Conservation (phyloP, 73 alveolate genomes). For the Paramecium sexaurelia region DNA sequence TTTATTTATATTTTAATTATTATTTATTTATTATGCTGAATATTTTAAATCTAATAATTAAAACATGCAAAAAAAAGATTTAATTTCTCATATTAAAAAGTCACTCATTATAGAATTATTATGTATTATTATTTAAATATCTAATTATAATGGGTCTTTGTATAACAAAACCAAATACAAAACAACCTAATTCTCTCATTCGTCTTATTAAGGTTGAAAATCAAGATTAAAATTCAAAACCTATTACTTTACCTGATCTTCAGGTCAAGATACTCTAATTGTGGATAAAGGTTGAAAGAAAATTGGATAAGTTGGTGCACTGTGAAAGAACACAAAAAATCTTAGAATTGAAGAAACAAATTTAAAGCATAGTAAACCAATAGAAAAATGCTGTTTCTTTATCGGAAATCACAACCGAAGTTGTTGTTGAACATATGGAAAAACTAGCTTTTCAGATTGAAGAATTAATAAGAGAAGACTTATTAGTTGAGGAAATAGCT, state of each 20-base stretch:
- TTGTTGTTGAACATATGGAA: background rate
- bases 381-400: background rate
- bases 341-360: background rate
- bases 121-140: conserved; percentile 7
- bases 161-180: conserved; percentile 19
- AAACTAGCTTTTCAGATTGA: background rate
- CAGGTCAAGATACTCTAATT: background rate
- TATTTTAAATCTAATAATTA: background rate
- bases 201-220: conserved; percentile 36
- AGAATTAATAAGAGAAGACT: conserved; percentile 1
- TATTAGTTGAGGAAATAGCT: background rate
- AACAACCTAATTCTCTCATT: conserved; percentile 9
- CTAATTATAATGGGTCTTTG: conserved; percentile 29
- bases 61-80: background rate
- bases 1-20: background rate
- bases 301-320: background rate
- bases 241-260: background rate
- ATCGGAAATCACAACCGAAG: background rate
- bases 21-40: background rate
- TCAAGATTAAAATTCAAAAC: background rate
- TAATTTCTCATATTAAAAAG: background rate
- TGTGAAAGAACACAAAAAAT: conserved; percentile 11
- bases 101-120: background rate
- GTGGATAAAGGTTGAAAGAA: background rate
- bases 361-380: background rate